Evolutionary conservation across 768 basidiomycete genomes (phyloP), one percentile per base, ranked within the genome.

Genomic region (Trametes cinnabarina): DNA sequence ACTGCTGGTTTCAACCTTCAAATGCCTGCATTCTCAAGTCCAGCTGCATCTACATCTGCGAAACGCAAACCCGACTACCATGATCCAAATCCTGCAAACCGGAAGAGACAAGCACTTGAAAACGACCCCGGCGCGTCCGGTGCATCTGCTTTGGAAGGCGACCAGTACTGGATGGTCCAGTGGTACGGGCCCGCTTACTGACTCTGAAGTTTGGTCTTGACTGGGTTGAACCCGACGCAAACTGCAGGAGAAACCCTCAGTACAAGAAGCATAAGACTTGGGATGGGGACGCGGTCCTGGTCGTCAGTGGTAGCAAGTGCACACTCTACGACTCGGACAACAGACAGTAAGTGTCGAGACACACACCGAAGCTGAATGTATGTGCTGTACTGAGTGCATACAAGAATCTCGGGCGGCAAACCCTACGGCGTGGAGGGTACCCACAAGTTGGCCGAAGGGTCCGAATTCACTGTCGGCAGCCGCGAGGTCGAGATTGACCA

Each of bases 211-310:
- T n/a, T n/a, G n/a, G n/a, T n/a, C n/a, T n/a, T n/a, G n/a, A n/a
- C n/a, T n/a, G n/a, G n/a, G 35, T 34, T 32, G 30, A 7, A 32
- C 12, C 7, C 30, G 30, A 32, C 30, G 30, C 30, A 32, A 7
- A 32, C 12, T 32, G 30, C 30, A 89, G 87, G 88, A 74, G 88
- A 57, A 79, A 74, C 43, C 85, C 79, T 42, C 88, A 92, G 70
- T 75, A 77, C 37, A 90, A 83, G 74, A 94, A 94, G 72, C 86
- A 94, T 66, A 92, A 93, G 70, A 92, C 88, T 0, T 95, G 93
- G 93, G 92, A 94, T 51, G 92, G 89, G 35, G 90, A 87, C 65
- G 86, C 79, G 35, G 77, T 88, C n/a, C 76, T 90, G 4, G 81
- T 82, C 10, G 74, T 83, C 17, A 77, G 65, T 56, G 72, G 69